A percentile compares a stretch with the other conserved stretches of the same genome.
Conservation (phyloP, 2,329 filamentous ascomycete genomes). For the Colletotrichum sidae region DNA sequence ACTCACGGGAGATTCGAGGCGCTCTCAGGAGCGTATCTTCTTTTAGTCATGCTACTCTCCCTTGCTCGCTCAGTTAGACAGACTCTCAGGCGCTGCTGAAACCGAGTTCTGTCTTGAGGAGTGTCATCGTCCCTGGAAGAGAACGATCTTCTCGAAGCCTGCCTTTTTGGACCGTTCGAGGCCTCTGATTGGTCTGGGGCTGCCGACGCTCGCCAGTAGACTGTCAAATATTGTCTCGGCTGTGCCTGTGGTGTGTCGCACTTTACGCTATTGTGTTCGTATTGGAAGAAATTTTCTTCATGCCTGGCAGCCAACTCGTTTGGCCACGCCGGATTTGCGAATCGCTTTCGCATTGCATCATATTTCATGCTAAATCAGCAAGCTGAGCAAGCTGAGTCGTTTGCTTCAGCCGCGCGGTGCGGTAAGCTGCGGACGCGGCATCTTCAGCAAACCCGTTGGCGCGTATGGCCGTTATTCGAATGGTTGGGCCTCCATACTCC, state of each 20-base stretch:
- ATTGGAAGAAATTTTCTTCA: slow-evolving; percentile 17
- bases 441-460: no score
- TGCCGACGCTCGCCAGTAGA: slow-evolving; percentile 20
- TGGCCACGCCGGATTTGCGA: slow-evolving; percentile 1
- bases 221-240: slow-evolving; percentile 26
- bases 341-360: slow-evolving; percentile 9
- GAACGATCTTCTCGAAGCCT: slow-evolving; percentile 33
- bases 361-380: no score
- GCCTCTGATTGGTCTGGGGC: slow-evolving; percentile 14
- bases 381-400: slow-evolving; percentile 13
- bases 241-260: slow-evolving; percentile 28
- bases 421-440: slow-evolving; percentile 18
- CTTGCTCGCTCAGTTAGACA: slow-evolving; percentile 18
- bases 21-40: neutral
- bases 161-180: slow-evolving; percentile 28
- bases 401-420: slow-evolving; percentile 31
- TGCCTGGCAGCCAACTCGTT: neutral
- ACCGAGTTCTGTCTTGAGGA: slow-evolving; percentile 15
- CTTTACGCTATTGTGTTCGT: neutral
- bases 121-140: slow-evolving; percentile 26
- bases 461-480: neutral
- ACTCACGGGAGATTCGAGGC: neutral
- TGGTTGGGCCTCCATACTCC: no score
- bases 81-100: slow-evolving; percentile 33
- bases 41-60: slow-evolving; percentile 22